Evolutionary conservation across 140 eudicot genomes (phyloP).

Genomic region (Bidens hawaiensis): DNA sequence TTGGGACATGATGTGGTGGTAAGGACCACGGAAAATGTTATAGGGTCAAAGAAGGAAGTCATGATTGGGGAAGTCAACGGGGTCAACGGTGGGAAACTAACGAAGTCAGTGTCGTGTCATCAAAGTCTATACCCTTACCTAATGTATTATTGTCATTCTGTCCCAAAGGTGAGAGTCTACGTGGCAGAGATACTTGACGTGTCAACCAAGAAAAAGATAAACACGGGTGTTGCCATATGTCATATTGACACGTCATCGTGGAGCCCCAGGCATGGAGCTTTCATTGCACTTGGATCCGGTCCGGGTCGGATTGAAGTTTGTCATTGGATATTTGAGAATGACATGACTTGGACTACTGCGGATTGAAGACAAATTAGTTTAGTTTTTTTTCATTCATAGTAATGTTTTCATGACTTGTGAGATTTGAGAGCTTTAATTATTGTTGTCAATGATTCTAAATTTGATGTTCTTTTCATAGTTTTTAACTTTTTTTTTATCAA

Average conservation of each 20-base stretch:
- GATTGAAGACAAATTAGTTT: conserved; percentile 18
- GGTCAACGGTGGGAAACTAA: conserved; percentile 64
- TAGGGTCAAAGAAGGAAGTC: conserved; percentile 50
- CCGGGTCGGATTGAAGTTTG: conserved; percentile 84
- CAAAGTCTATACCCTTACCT: conserved; percentile 80
- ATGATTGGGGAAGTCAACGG: conserved; percentile 65
- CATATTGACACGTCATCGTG: conserved; percentile 81
- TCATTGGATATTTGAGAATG: conserved; percentile 90
- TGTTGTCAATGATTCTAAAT: conserved; percentile 12
- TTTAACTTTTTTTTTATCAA: not conserved
- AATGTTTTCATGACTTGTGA: conserved; percentile 2
- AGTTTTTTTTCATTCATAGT: not conserved
- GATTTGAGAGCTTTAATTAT: not conserved
- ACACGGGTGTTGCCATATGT: conserved; percentile 72
- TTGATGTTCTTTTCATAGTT: conserved; percentile 5
- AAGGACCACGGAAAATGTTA: conserved; percentile 52
- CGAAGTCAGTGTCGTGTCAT: conserved; percentile 79
- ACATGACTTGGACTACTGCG: conserved; percentile 70
- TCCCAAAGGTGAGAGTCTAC: conserved; percentile 78
- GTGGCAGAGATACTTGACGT: conserved; percentile 73
- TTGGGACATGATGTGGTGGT: conserved; percentile 59
- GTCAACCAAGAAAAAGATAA: conserved; percentile 45
- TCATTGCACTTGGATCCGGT: conserved; percentile 63
- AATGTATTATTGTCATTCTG: conserved; percentile 76
- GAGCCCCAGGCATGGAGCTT: conserved; percentile 81